Conservation (phyloP, 345 rosid species). For the Odontarrhena argentea region DNA sequence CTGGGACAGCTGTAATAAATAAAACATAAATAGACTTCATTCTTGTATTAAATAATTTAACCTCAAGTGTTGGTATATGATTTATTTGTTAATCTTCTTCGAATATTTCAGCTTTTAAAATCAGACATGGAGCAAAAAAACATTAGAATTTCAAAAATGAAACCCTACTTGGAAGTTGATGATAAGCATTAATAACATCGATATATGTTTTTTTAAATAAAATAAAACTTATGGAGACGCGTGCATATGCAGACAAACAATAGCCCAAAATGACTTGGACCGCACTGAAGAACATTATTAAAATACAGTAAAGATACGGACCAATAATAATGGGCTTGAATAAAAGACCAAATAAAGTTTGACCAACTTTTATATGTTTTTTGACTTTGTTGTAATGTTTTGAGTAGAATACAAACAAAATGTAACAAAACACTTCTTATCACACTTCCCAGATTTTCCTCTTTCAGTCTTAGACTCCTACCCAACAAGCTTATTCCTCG, state of each 20-base stretch:
- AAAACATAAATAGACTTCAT: too few species aligned
- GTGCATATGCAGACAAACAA: constrained; percentile 34
- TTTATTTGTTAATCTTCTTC: neutral
- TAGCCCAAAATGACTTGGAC: constrained; percentile 34
- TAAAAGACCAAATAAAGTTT: constrained; percentile 34
- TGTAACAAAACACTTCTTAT: constrained; percentile 27
- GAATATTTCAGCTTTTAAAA: neutral
- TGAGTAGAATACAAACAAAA: constrained; percentile 22
- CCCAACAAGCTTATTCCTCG: constrained; percentile 38
- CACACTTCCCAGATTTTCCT: constrained; percentile 33
- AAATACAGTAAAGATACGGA: constrained; percentile 7
- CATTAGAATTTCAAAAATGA: neutral
- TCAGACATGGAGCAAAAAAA: constrained; percentile 10
- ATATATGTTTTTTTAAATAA: constrained; percentile 6
- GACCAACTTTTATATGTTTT: constrained; percentile 38
- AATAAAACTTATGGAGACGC: constrained; percentile 7
- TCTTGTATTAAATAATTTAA: too few species aligned
- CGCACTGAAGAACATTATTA: constrained; percentile 27
- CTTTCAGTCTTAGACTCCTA: constrained; percentile 36
- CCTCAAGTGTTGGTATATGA: too few species aligned
- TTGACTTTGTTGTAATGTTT: constrained; percentile 30
- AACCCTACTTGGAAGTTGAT: constrained; percentile 30
- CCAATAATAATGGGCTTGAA: constrained; percentile 23
- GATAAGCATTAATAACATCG: constrained; percentile 36
- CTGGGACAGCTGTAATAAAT: too few species aligned